Evolutionary conservation across 2,329 filamentous ascomycete species (phyloP).

Genomic region (Talaromyces sp.): DNA sequence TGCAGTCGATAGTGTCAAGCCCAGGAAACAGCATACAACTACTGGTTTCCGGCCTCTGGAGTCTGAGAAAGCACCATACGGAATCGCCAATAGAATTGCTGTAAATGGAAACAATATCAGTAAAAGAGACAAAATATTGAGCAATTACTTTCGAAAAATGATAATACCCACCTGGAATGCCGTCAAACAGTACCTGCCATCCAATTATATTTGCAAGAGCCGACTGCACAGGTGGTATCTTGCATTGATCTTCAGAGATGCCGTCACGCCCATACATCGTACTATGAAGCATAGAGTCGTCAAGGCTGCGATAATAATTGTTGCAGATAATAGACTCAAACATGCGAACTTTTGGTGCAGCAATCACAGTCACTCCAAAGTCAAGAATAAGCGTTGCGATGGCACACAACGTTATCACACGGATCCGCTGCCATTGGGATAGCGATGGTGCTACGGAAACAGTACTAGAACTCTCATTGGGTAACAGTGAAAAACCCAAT

Average conservation of each 20-base stretch:
- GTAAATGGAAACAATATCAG: neutral
- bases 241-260: neutral
- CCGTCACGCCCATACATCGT: neutral
- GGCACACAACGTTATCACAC: neutral
- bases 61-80: neutral
- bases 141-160: neutral
- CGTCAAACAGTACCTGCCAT: neutral
- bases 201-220: neutral
- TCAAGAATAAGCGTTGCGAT: neutral
- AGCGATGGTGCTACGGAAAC: neutral
- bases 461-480: neutral
- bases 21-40: neutral
- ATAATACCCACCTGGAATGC: neutral
- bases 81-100: neutral
- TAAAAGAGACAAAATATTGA: neutral
- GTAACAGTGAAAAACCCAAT: neutral
- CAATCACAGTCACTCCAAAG: neutral
- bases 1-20: neutral
- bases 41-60: neutral
- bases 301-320: neutral
- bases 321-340: neutral
- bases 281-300: neutral
- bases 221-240: neutral
- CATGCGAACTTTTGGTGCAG: neutral
- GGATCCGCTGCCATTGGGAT: neutral